Evolutionary conservation across 805 yeast species (phyloP), one percentile per base, ranked within the genome.

Genomic region (Yamadazyma takamatsuzukensis): DNA sequence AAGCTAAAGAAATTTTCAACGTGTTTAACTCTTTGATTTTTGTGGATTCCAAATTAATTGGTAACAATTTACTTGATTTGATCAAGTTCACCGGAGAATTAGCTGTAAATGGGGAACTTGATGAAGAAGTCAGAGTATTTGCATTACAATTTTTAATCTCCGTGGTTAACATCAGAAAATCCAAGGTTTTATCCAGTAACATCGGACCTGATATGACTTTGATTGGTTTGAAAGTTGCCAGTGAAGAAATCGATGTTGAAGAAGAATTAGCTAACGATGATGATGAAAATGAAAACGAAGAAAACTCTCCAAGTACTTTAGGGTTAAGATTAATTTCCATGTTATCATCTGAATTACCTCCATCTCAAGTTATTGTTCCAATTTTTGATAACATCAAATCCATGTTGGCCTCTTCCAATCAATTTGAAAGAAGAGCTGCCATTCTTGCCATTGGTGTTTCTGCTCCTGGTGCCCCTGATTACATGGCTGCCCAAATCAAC

Each of bases 391-490:
- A 72, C 44, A 58, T 84, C 42, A 72, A 76, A 27, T 54, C 72
- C 27, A 61, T 80, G 69, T 57, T 80, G 40, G 25, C 49, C 18
- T 61, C 76, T 30, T 74, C 89, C 12, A 78, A 85, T 55, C 71
- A 73, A 41, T 80, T 75, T 44, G 87, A 83, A 64, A 80, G 94
- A 68, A 80, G 96, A 65, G 96, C 94, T 39, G 93, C 83, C 34
- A 70, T 88, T 32, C 68, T 86, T 48, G 76, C 95, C 21, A 66
- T 93, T 42, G 87, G 94, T 48, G 85, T 78, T 36, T 78, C 90
- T 32, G 84, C 84, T 28, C 76, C 83, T 43, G 98, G 97, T 56
- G 90, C 97, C 25, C 97, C 97, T 41, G 99, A 93, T 54, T 90
- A 72, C 59, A 74, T 84, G 49, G 74, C 88, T 29, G 72, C 82